Percentiles rank a stretch among this genome's conserved stretches.
Conservation (phyloP, 345 rosid genomes). For the Reutealis trisperma region DNA sequence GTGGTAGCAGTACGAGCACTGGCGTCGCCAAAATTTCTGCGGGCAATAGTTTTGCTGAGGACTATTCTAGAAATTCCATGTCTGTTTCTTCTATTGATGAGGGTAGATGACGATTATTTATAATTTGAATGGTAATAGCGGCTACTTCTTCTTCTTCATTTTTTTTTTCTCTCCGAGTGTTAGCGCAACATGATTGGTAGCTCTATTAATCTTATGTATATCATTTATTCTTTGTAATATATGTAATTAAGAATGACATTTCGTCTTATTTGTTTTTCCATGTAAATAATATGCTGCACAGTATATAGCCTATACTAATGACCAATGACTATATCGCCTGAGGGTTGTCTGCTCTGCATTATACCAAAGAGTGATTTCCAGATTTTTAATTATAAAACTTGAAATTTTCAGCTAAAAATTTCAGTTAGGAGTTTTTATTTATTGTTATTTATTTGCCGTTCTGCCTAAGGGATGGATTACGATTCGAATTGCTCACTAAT, state of each 20-base stretch:
- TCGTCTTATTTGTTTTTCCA: constrained; percentile 1
- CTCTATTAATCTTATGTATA: constrained; percentile 6
- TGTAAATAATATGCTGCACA: not conserved
- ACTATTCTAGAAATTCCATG: constrained; percentile 77
- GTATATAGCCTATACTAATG: not conserved
- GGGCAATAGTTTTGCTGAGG: constrained; percentile 57
- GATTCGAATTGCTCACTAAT: too few relatives aligned
- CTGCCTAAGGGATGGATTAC: too few relatives aligned
- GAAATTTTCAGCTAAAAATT: too few relatives aligned
- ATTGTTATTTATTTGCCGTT: too few relatives aligned
- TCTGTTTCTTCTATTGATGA: constrained; percentile 78
- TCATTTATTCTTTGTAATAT: constrained; percentile 12
- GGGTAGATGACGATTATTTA: constrained; percentile 54
- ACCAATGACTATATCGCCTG: too few relatives aligned
- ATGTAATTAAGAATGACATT: not conserved
- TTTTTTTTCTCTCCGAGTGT: not conserved
- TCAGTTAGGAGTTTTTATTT: too few relatives aligned
- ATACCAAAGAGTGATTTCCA: not conserved
- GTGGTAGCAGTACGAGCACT: constrained; percentile 38
- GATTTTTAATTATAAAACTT: not conserved
- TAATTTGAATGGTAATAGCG: not conserved
- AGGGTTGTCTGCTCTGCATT: not conserved
- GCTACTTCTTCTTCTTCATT: not conserved
- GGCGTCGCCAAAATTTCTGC: constrained; percentile 43
- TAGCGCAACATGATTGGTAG: not conserved